A percentile compares a stretch with the other conserved stretches of the same genome.
These are phyloP conservation scores for Haplosporangium sp. DNA, from an alignment of 371 early-diverging fungal species.

Conservation along the genomic window DNA sequence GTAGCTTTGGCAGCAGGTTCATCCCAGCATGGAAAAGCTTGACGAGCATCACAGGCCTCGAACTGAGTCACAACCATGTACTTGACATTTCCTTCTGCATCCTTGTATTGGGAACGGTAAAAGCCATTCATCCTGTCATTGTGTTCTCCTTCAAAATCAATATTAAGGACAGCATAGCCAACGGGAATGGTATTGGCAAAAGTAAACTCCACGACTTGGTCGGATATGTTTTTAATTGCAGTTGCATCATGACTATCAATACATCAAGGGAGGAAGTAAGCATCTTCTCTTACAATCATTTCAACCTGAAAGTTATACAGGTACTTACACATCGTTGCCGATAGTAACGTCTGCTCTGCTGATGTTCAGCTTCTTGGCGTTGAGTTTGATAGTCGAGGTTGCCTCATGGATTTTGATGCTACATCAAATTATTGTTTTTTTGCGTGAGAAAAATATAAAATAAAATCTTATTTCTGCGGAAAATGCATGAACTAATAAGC, in stretches of 20 bases:
- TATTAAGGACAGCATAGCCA: constrained; percentile 62
- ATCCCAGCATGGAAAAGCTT: constrained; percentile 94
- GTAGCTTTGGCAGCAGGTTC: constrained; percentile 91
- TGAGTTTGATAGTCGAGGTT: constrained; percentile 67
- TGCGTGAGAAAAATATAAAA: background rate
- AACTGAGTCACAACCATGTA: constrained; percentile 90
- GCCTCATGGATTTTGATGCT: constrained; percentile 63
- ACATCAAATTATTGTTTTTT: background rate
- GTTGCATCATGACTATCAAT: constrained; percentile 56
- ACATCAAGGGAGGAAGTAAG: too few species aligned
- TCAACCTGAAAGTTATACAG: too few species aligned
- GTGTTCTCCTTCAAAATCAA: constrained; percentile 76
- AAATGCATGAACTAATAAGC: background rate
- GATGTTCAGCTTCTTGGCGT: constrained; percentile 67
- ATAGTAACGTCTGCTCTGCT: constrained; percentile 31
- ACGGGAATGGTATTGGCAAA: constrained; percentile 65
- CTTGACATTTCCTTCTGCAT: constrained; percentile 69
- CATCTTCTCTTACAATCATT: background rate
- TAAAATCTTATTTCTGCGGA: background rate
- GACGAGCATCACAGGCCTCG: constrained; percentile 89
- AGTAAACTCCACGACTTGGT: constrained; percentile 67
- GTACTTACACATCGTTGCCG: constrained; percentile 16
- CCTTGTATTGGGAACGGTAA: constrained; percentile 81
- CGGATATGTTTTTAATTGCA: constrained; percentile 54
- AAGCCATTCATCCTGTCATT: constrained; percentile 90